A percentile compares a stretch with the other conserved stretches of the same genome.
These are phyloP conservation scores for Wickerhamomyces sp. DNA, from an alignment of 1,139 yeast genomes.

Conservation along the genomic window DNA sequence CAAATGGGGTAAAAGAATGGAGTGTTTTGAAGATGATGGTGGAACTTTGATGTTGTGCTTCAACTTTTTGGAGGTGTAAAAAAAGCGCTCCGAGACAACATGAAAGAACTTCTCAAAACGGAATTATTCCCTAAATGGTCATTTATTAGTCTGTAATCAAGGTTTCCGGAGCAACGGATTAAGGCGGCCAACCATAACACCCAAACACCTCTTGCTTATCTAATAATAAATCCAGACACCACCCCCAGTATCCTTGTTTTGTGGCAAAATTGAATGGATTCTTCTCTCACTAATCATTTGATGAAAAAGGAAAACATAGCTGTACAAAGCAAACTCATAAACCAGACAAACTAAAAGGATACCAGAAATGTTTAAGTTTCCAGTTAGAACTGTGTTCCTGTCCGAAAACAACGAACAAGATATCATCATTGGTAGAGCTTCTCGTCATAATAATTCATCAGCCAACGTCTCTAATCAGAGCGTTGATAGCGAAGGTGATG, in stretches of 20 bases:
- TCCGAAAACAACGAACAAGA: background rate
- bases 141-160: background rate
- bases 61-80: background rate
- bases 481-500: background rate
- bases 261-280: background rate
- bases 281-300: background rate
- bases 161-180: background rate
- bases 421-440: constrained; percentile 8
- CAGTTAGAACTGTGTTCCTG: background rate
- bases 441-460: background rate
- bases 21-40: background rate
- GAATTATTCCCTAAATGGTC: background rate
- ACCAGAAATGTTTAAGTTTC: background rate
- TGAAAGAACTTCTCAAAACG: background rate
- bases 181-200: too few relatives aligned
- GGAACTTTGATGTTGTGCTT: background rate
- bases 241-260: too few relatives aligned
- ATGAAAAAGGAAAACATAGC: background rate
- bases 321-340: background rate
- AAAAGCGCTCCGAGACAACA: too few relatives aligned
- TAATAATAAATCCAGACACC: too few relatives aligned
- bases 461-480: background rate
- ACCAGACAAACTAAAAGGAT: background rate
- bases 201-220: too few relatives aligned
- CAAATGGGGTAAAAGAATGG: background rate